A percentile compares a stretch with the other conserved stretches of the same genome.
These are phyloP conservation scores for Yarrowia osloensis DNA, from an alignment of 805 yeast genomes.

Conservation along the genomic window DNA sequence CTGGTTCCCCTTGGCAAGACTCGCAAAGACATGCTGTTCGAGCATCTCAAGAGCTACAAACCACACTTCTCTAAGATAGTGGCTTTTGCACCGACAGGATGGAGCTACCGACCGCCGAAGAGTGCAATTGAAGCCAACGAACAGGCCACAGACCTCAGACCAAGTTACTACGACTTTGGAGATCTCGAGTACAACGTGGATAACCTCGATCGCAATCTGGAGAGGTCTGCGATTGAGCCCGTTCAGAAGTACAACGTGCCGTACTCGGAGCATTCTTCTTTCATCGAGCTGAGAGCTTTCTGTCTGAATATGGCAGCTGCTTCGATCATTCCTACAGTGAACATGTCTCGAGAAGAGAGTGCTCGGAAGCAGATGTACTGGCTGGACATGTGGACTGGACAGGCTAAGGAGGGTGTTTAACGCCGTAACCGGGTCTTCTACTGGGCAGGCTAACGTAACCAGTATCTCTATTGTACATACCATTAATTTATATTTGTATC, in stretches of 20 bases:
- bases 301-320: slow-evolving; percentile 54
- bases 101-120: slow-evolving; percentile 58
- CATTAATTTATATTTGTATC: too few relatives aligned
- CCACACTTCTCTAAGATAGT: slow-evolving; percentile 58
- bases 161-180: slow-evolving; percentile 31
- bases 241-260: slow-evolving; percentile 67
- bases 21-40: slow-evolving; percentile 47
- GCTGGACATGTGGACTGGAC: slow-evolving; percentile 24
- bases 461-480: too few relatives aligned
- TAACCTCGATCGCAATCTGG: slow-evolving; percentile 40
- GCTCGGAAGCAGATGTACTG: slow-evolving; percentile 10
- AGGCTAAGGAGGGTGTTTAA: background rate
- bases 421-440: too few relatives aligned
- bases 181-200: slow-evolving; percentile 35
- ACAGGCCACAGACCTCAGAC: slow-evolving; percentile 32
- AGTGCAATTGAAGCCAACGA: slow-evolving; percentile 33
- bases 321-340: slow-evolving; percentile 77
- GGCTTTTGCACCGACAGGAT: slow-evolving; percentile 89
- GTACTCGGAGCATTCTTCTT: slow-evolving; percentile 93
- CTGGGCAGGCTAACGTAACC: too few relatives aligned
- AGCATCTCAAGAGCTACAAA: slow-evolving; percentile 53
- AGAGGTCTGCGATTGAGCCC: slow-evolving; percentile 41
- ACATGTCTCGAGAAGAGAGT: slow-evolving; percentile 29
- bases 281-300: slow-evolving; percentile 72
- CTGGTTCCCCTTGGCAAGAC: slow-evolving; percentile 66